Conservation (phyloP, 1,139 yeast genomes). For the Hansenula sp. region DNA sequence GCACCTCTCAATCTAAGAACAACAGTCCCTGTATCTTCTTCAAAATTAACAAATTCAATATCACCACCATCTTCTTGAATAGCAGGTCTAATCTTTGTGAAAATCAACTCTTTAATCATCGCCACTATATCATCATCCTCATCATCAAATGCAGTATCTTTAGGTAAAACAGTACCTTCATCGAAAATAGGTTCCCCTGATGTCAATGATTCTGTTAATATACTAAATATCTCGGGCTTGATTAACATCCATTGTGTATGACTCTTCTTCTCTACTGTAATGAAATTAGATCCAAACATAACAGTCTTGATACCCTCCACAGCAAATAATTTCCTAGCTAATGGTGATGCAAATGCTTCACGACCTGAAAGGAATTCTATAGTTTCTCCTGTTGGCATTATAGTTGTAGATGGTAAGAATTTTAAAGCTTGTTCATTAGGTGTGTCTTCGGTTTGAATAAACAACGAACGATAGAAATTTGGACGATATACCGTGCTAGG, state of each 20-base stretch:
- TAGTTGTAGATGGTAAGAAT: constrained; percentile 69
- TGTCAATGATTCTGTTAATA: constrained; percentile 77
- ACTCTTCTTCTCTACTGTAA: constrained; percentile 74
- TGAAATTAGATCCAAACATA: constrained; percentile 84
- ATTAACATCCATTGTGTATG: constrained; percentile 66
- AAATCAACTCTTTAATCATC: constrained; percentile 89
- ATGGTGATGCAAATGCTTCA: constrained; percentile 72
- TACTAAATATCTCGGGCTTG: constrained; percentile 84
- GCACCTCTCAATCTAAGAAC: constrained; percentile 69
- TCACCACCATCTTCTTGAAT: constrained; percentile 86
- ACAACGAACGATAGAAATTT: constrained; percentile 3
- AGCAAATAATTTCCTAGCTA: constrained; percentile 75
- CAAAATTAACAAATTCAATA: constrained; percentile 65
- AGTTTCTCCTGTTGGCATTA: constrained; percentile 45
- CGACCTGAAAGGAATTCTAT: constrained; percentile 65
- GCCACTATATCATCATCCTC: constrained; percentile 59
- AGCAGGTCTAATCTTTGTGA: constrained; percentile 94
- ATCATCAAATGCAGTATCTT: constrained; percentile 29
- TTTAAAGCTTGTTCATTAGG: constrained; percentile 93
- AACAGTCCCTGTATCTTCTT: constrained; percentile 61
- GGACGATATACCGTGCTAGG: not conserved
- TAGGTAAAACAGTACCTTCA: constrained; percentile 25
- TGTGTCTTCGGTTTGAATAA: constrained; percentile 62
- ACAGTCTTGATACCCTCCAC: constrained; percentile 82
- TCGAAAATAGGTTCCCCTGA: constrained; percentile 64